phyloP scores from a whole-genome alignment of 768 basidiomycete species.

The Rossbeevera mucosa region DNA sequence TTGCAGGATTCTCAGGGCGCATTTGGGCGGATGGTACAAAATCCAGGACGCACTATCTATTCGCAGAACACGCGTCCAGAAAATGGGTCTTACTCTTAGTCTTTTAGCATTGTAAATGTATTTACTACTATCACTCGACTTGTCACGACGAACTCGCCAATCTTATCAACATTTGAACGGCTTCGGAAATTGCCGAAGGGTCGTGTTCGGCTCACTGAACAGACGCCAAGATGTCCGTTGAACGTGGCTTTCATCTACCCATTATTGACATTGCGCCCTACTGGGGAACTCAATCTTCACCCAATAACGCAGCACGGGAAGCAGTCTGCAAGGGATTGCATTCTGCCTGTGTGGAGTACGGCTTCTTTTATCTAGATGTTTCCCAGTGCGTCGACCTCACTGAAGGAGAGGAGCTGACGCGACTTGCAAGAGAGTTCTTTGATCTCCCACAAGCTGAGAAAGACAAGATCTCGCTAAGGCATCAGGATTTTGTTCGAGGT shows the following conservation, averaged over 20 bases:
- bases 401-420: conserved; percentile 62
- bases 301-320: conserved; percentile 34
- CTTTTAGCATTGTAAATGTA: conserved; percentile 15
- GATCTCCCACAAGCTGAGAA: conserved; percentile 69
- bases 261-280: conserved; percentile 73
- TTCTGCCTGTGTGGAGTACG: conserved; percentile 68
- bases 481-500: conserved; percentile 80
- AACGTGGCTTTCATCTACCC: conserved; percentile 42
- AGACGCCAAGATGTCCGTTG: conserved; percentile 12
- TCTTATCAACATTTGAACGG: conserved; percentile 10
- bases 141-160: conserved; percentile 1
- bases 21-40: conserved; percentile 40
- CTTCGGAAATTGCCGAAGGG: not conserved
- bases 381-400: conserved; percentile 49
- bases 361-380: conserved; percentile 87
- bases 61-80: conserved; percentile 44
- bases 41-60: conserved; percentile 62
- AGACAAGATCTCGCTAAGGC: conserved; percentile 60
- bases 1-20: conserved; percentile 39
- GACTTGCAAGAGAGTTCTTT: conserved; percentile 72
- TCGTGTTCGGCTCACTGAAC: no score
- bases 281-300: conserved; percentile 35
- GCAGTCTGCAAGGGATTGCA: conserved; percentile 58
- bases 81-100: conserved; percentile 26
- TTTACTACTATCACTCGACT: conserved; percentile 21